phyloP scores from a whole-genome alignment of 2,329 filamentous ascomycete genomes.

The Fusarium cyanostomum region DNA sequence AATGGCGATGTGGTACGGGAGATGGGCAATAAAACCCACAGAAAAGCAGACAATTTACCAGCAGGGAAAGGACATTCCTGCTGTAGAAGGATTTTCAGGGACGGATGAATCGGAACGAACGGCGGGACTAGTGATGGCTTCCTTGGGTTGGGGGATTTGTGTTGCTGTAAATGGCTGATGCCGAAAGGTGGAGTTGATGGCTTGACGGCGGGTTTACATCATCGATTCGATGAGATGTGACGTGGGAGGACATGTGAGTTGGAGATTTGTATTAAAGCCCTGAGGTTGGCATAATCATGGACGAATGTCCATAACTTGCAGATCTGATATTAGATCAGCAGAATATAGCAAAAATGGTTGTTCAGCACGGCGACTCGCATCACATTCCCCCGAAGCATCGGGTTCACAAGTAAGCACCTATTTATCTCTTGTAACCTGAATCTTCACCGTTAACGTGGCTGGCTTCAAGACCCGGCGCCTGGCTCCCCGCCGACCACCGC shows the following conservation, averaged over 20 bases:
- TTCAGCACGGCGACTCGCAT: conserved; percentile 61
- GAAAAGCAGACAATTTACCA: not conserved
- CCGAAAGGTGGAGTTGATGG: conserved; percentile 10
- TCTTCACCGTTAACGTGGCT: not conserved
- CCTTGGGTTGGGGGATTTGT: too few species aligned
- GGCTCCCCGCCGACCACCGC: conserved; percentile 71
- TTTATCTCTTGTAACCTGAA: not conserved
- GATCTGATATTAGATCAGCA: not conserved
- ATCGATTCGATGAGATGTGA: conserved; percentile 38
- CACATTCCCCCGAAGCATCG: conserved; percentile 60
- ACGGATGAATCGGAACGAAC: conserved; percentile 22
- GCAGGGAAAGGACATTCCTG: conserved; percentile 15
- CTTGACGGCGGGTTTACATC: conserved; percentile 27
- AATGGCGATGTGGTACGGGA: conserved; percentile 15
- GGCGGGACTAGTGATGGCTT: not conserved
- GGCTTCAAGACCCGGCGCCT: conserved; percentile 59
- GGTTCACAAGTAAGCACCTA: conserved; percentile 54
- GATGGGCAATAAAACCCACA: conserved; percentile 18
- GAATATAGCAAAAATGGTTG: conserved; percentile 53
- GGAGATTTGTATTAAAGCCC: not conserved
- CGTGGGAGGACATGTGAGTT: not conserved
- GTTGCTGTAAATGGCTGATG: not conserved
- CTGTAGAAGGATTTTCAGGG: not conserved
- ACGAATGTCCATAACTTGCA: not conserved
- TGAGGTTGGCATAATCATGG: not conserved